phyloP scores from a whole-genome alignment of 495 filamentous ascomycete species.

The Penicillium crystallinum region DNA sequence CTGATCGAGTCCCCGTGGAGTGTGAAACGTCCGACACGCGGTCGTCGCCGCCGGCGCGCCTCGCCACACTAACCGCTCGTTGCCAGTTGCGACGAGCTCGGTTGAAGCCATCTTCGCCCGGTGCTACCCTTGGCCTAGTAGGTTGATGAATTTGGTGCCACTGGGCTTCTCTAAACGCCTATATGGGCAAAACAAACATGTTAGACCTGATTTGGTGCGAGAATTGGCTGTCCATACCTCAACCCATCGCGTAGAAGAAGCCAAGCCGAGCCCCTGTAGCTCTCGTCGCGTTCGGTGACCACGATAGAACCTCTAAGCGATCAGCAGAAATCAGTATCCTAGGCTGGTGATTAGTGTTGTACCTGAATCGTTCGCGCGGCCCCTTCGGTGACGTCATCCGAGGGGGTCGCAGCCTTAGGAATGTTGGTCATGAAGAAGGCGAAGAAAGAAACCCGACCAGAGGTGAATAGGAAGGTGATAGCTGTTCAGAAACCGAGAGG shows the following conservation, averaged over 20 bases:
- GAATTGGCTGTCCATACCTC: conserved; percentile 34
- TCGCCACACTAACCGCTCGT: conserved; percentile 62
- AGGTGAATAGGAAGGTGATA: too few relatives aligned
- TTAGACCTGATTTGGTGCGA: background rate
- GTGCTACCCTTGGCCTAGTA: conserved; percentile 24
- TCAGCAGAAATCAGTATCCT: background rate
- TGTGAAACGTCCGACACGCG: conserved; percentile 11
- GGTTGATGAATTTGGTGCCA: conserved; percentile 24
- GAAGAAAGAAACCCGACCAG: too few relatives aligned
- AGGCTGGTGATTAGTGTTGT: background rate
- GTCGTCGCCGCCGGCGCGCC: conserved; percentile 60
- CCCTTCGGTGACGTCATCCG: conserved; percentile 27
- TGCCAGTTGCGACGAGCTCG: conserved; percentile 68
- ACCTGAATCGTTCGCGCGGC: conserved; percentile 53
- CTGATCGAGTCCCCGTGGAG: conserved; percentile 22
- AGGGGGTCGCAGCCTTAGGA: background rate
- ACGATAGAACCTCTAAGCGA: conserved; percentile 58
- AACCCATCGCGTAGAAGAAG: conserved; percentile 64
- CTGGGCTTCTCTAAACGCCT: conserved; percentile 60
- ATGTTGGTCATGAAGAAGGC: background rate
- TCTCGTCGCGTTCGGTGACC: conserved; percentile 65
- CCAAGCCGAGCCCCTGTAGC: conserved; percentile 56
- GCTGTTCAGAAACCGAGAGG: too few relatives aligned
- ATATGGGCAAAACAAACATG: background rate
- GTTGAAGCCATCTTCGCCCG: conserved; percentile 15